Base-by-base conservation (phyloP, 345 rosid genomes). In the Pseudoturritis turrita region DNA sequence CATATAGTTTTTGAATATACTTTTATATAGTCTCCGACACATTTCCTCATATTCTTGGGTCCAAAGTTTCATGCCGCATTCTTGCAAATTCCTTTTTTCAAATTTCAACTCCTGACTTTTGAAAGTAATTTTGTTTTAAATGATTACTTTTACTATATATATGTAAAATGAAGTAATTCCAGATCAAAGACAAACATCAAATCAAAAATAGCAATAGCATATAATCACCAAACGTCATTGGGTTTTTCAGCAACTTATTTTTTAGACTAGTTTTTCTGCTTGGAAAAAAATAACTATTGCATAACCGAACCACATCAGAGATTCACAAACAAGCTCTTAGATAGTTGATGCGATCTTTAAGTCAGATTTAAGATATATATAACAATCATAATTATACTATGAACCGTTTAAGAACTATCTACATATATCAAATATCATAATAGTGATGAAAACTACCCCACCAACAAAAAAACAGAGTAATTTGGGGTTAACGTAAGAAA, bases 351-450 rank as follows among this genome's bases (percentile, higher is more conserved):
- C 13, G 13, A 54, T 15, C 31, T 54, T 35, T 25, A 65, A 25
- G 19, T 45, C 29, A 45, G 18, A 62, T 33, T 33, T 31, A 15
- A 52, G 57, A 73, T 56, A 61, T 35, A 36, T 12, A 25, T 59
- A 61, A 61, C 17, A 51, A 6, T 31, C 23, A 11, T 29, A 26
- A 49, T 65, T 40, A 9, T 50, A 59, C 23, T 73, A 36, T 66
- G 29, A 43, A 31, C 12, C 73, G 44, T 41, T 59, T 59, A 25
- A 67, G 62, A 67, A 41, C 68, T 74, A 74, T 66, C 73, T 67
- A 74, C 73, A 67, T 21, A 67, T 35, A 74, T 67, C 46, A 74
- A 58, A 50, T 37, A 21, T 54, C 28, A 54, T 53, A 45, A 51
- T 74, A 57, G 67, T 39, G 53, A 18, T 29, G 31, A 57, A 65